A percentile compares a stretch with the other conserved stretches of the same genome.
Evolutionary conservation across 768 basidiomycete species (phyloP).

Genomic region (Pleurotus giganteus): DNA sequence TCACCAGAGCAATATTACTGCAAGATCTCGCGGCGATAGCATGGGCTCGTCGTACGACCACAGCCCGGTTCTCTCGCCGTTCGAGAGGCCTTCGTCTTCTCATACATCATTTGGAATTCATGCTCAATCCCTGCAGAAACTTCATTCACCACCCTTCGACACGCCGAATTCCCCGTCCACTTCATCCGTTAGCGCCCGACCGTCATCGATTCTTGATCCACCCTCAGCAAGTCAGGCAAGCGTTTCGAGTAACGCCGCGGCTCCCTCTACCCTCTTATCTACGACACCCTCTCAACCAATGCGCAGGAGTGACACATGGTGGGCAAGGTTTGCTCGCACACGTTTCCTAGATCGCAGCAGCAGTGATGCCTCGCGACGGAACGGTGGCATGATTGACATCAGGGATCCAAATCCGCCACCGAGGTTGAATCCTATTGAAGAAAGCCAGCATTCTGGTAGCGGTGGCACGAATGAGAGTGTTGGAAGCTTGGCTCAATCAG

Average conservation of each 20-base stretch:
- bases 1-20: not conserved
- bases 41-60: not conserved
- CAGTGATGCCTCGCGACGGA: slow-evolving; percentile 34
- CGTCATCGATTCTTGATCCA: slow-evolving; percentile 21
- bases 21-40: slow-evolving; percentile 2
- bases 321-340: slow-evolving; percentile 68
- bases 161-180: slow-evolving; percentile 6
- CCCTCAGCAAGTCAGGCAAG: not conserved
- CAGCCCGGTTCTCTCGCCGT: slow-evolving; percentile 2
- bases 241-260: not conserved
- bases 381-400: slow-evolving; percentile 44
- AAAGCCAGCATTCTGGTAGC: slow-evolving; percentile 37
- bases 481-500: slow-evolving; percentile 10
- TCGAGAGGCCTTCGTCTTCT: slow-evolving; percentile 6
- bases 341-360: slow-evolving; percentile 59
- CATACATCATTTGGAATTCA: slow-evolving; percentile 4
- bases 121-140: not conserved
- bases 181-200: slow-evolving; percentile 17
- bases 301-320: slow-evolving; percentile 74
- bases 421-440: slow-evolving; percentile 55
- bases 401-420: slow-evolving; percentile 83
- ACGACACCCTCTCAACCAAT: slow-evolving; percentile 44
- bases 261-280: slow-evolving; percentile 38
- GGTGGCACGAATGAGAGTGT: slow-evolving; percentile 12
- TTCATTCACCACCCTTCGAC: not conserved